phyloP scores from a whole-genome alignment of 371 early-diverging fungal genomes.

The Rhizomucor pusillus region DNA sequence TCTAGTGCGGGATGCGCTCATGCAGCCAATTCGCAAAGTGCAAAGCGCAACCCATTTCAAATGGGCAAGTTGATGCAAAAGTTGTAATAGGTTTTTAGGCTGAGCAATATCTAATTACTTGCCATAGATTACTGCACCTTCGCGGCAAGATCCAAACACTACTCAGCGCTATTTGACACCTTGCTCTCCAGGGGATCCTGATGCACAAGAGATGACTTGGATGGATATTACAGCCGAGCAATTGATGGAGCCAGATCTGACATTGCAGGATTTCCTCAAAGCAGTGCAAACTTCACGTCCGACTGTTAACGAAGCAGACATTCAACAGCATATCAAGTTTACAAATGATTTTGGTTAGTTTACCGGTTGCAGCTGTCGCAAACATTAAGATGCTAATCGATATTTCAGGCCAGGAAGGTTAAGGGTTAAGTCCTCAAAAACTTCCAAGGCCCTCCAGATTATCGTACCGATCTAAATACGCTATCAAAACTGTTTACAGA shows the following conservation, averaged over 20 bases:
- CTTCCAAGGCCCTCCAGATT: no score
- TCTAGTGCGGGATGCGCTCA: conserved; percentile 92
- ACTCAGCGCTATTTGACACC: conserved; percentile 76
- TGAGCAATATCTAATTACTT: neutral
- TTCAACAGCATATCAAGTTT: conserved; percentile 81
- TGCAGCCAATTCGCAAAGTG: conserved; percentile 96
- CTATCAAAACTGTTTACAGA: no score
- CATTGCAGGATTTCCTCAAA: conserved; percentile 80
- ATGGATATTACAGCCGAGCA: conserved; percentile 81
- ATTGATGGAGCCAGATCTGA: conserved; percentile 88
- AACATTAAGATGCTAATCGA: neutral
- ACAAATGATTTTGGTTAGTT: conserved; percentile 83
- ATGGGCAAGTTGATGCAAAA: conserved; percentile 47
- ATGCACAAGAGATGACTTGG: conserved; percentile 90
- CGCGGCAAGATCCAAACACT: conserved; percentile 53
- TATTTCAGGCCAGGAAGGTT: conserved; percentile 34
- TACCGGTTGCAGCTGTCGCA: neutral
- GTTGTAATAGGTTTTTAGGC: neutral
- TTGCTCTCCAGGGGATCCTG: conserved; percentile 93
- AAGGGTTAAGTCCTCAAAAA: no score
- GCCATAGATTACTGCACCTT: conserved; percentile 58
- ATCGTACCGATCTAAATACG: no score
- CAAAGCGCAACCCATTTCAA: conserved; percentile 96
- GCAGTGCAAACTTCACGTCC: conserved; percentile 78
- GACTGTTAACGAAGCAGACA: conserved; percentile 85